phyloP scores from a whole-genome alignment of 768 basidiomycete genomes.

The Xerocomus spinulosus region DNA sequence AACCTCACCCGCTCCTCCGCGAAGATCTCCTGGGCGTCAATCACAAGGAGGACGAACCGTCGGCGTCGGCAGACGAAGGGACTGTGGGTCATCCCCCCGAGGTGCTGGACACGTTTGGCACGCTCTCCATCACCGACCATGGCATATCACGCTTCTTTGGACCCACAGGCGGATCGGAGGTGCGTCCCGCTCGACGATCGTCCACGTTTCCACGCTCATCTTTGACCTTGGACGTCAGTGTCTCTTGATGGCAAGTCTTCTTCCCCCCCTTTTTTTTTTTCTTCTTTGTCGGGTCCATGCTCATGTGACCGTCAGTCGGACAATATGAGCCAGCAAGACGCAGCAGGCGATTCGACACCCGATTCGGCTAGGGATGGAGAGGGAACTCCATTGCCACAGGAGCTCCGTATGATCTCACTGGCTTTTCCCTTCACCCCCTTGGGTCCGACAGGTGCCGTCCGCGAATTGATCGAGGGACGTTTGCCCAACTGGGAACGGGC shows the following conservation, averaged over 20 bases:
- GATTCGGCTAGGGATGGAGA: conserved; percentile 27
- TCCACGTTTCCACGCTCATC: conserved; percentile 7
- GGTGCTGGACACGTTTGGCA: conserved; percentile 54
- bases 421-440: conserved; percentile 63
- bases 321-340: conserved; percentile 11
- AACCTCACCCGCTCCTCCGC: conserved; percentile 58
- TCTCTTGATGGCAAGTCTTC: conserved; percentile 29
- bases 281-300: too few species aligned
- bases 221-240: conserved; percentile 29
- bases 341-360: conserved; percentile 18
- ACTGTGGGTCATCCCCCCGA: conserved; percentile 32
- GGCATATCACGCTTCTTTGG: conserved; percentile 63
- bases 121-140: conserved; percentile 54
- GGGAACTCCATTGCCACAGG: conserved; percentile 29
- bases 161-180: conserved; percentile 65
- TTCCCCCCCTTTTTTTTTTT: too few species aligned
- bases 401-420: conserved; percentile 47
- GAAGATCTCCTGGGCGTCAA: conserved; percentile 41
- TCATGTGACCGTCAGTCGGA: conserved; percentile 24
- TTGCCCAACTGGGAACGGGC: conserved; percentile 54
- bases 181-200: conserved; percentile 30
- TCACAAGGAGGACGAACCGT: conserved; percentile 27
- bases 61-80: conserved; percentile 24
- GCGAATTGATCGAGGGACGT: conserved; percentile 47
- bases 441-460: conserved; percentile 43